A percentile compares a stretch with the other conserved stretches of the same genome.
These are phyloP conservation scores for Ogataea sp. DNA, from an alignment of 805 yeast species.

Conservation along the genomic window DNA sequence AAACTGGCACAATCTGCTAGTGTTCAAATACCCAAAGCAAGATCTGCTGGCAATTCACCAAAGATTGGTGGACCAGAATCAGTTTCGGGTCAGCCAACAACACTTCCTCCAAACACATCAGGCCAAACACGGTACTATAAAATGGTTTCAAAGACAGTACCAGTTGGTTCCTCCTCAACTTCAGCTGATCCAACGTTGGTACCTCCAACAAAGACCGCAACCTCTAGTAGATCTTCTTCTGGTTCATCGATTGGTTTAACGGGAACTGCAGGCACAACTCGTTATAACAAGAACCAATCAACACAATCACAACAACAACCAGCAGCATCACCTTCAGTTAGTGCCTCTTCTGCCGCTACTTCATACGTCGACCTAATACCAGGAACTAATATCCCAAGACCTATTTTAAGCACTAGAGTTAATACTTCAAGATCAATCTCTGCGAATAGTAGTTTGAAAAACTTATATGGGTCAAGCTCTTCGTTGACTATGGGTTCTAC, in stretches of 20 bases:
- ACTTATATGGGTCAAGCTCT: background rate
- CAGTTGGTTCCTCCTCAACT: background rate
- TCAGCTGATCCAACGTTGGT: background rate
- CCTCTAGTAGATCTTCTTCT: background rate
- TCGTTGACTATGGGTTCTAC: background rate
- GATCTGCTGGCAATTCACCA: background rate
- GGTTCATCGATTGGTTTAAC: background rate
- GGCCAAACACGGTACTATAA: background rate
- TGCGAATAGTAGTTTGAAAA: background rate
- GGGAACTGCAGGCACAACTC: conserved; percentile 1
- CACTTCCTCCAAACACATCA: background rate
- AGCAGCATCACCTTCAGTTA: conserved; percentile 4
- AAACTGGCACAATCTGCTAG: background rate
- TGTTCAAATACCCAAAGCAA: background rate
- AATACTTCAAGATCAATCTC: background rate
- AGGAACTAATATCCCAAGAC: conserved; percentile 51
- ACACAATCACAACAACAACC: conserved; percentile 1
- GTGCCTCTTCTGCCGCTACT: conserved; percentile 10
- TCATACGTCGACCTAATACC: conserved; percentile 36
- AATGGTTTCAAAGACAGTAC: background rate
- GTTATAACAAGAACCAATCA: too few species aligned
- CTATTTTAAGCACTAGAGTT: conserved; percentile 29
- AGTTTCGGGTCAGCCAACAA: background rate
- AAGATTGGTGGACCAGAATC: background rate
- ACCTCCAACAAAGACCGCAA: background rate